These are phyloP conservation scores for Salix arbutifolia DNA, from an alignment of 345 rosid genomes.

Conservation along the genomic window DNA sequence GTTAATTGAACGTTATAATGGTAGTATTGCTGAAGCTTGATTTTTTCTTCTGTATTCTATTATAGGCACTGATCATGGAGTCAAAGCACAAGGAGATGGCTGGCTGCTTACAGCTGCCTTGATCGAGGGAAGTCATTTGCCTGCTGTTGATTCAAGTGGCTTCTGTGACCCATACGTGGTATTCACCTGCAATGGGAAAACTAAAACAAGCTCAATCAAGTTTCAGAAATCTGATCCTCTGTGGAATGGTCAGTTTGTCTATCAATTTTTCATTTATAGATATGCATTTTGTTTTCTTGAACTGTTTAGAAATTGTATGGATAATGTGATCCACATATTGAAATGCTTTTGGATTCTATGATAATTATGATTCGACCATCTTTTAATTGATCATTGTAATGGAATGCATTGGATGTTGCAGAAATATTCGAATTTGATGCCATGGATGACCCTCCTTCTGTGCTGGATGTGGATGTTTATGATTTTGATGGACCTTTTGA, in stretches of 20 bases:
- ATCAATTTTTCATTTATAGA: slow-evolving; percentile 15
- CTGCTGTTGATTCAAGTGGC: slow-evolving; percentile 88
- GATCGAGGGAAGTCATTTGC: slow-evolving; percentile 75
- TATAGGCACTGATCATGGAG: slow-evolving; percentile 88
- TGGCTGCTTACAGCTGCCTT: slow-evolving; percentile 94
- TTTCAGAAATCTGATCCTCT: slow-evolving; percentile 80
- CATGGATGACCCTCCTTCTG: slow-evolving; percentile 95
- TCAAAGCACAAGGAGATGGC: slow-evolving; percentile 95
- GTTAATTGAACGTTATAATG: background rate
- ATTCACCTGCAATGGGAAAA: slow-evolving; percentile 84
- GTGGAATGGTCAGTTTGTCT: slow-evolving; percentile 73
- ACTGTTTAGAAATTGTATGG: background rate
- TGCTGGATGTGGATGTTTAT: slow-evolving; percentile 79
- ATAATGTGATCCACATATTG: slow-evolving; percentile 1
- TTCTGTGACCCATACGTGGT: slow-evolving; percentile 92
- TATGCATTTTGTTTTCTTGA: background rate
- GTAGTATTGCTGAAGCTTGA: background rate
- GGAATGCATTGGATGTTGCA: slow-evolving; percentile 36
- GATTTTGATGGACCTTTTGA: slow-evolving; percentile 95
- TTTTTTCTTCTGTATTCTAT: slow-evolving; percentile 9
- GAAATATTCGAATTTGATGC: slow-evolving; percentile 99
- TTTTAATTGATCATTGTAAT: slow-evolving; percentile 10
- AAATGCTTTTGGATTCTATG: background rate
- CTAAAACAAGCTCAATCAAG: slow-evolving; percentile 90
- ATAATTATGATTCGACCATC: slow-evolving; percentile 4